Evolutionary conservation across 345 rosid species (phyloP).

Genomic region (Kandelia obovata): DNA sequence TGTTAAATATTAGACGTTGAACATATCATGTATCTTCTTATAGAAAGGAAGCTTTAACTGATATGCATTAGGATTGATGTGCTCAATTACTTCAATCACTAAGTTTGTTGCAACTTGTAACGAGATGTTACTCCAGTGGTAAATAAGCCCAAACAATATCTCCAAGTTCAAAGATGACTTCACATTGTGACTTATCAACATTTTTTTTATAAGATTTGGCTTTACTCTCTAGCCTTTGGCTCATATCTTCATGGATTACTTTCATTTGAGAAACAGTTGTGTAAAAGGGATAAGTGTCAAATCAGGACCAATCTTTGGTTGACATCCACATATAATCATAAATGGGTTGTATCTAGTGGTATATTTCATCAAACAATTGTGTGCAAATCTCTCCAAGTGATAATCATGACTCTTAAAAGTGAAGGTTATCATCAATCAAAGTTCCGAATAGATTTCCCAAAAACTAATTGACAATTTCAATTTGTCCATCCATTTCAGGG

Average conservation of each 20-base stretch:
- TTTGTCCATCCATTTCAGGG: no score
- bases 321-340: background rate
- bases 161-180: background rate
- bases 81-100: background rate
- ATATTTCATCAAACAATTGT: background rate
- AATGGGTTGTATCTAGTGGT: background rate
- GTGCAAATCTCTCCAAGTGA: background rate
- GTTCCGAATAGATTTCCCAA: background rate
- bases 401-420: background rate
- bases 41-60: background rate
- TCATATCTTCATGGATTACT: background rate
- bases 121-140: background rate
- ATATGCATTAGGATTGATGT: background rate
- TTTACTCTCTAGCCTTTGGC: background rate
- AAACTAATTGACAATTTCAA: no score
- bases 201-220: background rate
- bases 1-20: background rate
- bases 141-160: conserved; percentile 7
- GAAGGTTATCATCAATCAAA: conserved; percentile 1
- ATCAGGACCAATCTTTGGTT: background rate
- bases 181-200: background rate
- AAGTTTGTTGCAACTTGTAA: background rate
- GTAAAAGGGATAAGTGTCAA: background rate
- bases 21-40: background rate
- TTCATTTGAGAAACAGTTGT: background rate